Conservation (phyloP, 208 protist species). For the Crithidia mellificae region DNA sequence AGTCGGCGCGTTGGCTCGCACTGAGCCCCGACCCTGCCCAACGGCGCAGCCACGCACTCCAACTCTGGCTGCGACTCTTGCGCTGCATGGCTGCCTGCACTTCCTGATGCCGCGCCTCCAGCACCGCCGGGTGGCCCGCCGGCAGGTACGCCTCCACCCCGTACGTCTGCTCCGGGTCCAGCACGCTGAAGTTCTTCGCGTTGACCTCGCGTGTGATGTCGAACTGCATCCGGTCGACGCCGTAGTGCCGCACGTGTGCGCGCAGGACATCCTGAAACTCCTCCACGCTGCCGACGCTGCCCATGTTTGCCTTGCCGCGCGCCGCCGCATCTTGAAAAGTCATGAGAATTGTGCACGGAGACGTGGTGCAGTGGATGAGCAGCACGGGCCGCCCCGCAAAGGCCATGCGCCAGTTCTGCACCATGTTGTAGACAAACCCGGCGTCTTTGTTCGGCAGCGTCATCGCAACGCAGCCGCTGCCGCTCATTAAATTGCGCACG, state of each 20-base stretch:
- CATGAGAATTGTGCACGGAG: conserved; percentile 85
- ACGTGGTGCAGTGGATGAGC: conserved; percentile 81
- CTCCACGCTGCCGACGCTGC: conserved; percentile 63
- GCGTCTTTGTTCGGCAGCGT: conserved; percentile 78
- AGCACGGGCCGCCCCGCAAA: conserved; percentile 77
- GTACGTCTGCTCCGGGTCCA: conserved; percentile 68
- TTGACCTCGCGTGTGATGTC: conserved; percentile 79
- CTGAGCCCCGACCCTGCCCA: conserved; percentile 40
- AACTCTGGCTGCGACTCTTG: conserved; percentile 29
- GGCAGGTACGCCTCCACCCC: conserved; percentile 60
- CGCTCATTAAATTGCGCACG: conserved; percentile 67
- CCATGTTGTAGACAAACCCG: conserved; percentile 71
- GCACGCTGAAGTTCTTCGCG: conserved; percentile 65
- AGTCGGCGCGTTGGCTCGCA: conserved; percentile 50
- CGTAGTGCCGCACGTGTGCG: conserved; percentile 77
- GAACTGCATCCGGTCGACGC: conserved; percentile 70
- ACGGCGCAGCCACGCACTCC: conserved; percentile 60
- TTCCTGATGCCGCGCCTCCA: conserved; percentile 25
- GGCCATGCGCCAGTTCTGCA: conserved; percentile 88
- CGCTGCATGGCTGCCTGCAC: conserved; percentile 27
- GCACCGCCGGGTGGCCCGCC: conserved; percentile 59
- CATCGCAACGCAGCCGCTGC: conserved; percentile 65
- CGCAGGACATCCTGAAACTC: conserved; percentile 85
- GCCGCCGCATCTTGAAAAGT: conserved; percentile 82
- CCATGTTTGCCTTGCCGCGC: conserved; percentile 75